Conservation (phyloP, 1,284 basidiomycete species). For the Ustilago xerochloae region DNA sequence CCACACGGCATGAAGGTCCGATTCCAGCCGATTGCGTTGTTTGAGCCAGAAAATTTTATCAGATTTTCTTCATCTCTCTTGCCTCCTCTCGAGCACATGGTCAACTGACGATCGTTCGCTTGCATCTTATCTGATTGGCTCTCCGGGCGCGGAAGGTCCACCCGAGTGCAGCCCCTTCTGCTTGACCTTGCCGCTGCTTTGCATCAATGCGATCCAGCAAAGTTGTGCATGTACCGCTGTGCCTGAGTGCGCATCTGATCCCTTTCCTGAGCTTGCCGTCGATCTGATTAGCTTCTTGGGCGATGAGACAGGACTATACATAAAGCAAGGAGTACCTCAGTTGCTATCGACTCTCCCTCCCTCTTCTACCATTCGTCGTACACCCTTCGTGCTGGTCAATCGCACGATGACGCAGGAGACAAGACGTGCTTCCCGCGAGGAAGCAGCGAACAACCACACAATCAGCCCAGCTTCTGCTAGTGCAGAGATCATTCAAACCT, state of each 20-base stretch:
- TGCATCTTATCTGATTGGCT: slow-evolving; percentile 31
- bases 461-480: background rate
- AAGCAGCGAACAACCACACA: background rate
- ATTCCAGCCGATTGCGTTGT: background rate
- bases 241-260: too few species aligned
- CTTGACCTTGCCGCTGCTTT: too few species aligned
- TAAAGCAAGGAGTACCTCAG: too few species aligned
- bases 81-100: background rate
- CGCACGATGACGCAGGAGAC: background rate
- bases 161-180: too few species aligned
- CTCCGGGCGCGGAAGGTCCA: background rate
- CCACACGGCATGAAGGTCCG: background rate
- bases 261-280: too few species aligned
- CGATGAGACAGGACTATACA: too few species aligned
- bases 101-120: background rate
- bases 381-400: background rate
- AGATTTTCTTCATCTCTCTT: background rate
- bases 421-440: background rate
- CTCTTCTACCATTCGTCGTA: background rate
- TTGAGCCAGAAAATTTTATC: background rate
- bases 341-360: background rate
- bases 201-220: too few species aligned
- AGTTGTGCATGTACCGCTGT: too few species aligned
- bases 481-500: background rate
- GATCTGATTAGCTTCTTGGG: too few species aligned